Percentiles rank a stretch among this genome's conserved stretches.
Conservation (phyloP, 352 stramenopile species). For the Thraustochytrium sp. region DNA sequence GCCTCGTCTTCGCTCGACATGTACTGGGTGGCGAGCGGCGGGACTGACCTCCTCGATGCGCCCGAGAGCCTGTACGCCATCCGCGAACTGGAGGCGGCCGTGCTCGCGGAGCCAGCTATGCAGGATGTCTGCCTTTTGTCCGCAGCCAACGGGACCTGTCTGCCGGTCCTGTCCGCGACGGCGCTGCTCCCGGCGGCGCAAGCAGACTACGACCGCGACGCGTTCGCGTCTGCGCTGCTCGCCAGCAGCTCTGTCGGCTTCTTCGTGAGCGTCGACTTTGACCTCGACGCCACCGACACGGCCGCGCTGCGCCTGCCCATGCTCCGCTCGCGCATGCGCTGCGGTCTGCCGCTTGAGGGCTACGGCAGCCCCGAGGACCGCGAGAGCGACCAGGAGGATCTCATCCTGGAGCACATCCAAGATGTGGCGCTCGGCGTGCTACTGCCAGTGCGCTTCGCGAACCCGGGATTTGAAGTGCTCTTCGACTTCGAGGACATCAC, state of each 20-base stretch:
- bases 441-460: background rate
- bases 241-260: background rate
- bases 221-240: background rate
- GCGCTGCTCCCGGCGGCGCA: background rate
- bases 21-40: background rate
- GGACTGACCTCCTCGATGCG: background rate
- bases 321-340: background rate
- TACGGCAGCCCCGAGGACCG: background rate
- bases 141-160: background rate
- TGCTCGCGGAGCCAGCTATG: background rate
- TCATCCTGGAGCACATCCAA: background rate
- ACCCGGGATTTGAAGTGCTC: background rate
- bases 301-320: background rate
- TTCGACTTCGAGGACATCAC: conserved; percentile 3
- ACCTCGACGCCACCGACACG: background rate
- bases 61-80: background rate
- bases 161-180: background rate
- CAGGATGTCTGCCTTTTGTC: background rate
- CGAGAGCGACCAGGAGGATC: background rate
- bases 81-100: background rate
- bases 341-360: background rate
- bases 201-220: background rate
- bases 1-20: background rate
- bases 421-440: background rate
- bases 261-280: background rate